phyloP scores from a whole-genome alignment of 768 basidiomycete genomes.

The Boletus reticuloceps region DNA sequence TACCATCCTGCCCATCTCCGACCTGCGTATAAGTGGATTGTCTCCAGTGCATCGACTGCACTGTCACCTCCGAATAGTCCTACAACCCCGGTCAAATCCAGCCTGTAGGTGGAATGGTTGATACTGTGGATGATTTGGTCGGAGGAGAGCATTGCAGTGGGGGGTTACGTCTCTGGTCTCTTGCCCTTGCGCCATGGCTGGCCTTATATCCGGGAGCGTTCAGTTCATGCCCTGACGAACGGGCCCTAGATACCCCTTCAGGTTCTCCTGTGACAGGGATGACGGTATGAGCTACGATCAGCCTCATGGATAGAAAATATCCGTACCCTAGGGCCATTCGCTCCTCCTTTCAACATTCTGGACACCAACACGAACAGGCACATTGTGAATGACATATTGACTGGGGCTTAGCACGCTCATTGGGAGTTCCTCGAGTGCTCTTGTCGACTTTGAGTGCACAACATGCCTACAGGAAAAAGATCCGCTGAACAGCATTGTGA shows the following conservation, averaged over 20 bases:
- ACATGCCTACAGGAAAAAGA: no score
- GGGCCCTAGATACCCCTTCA: no score
- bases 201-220: conserved; percentile 7
- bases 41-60: conserved; percentile 31
- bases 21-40: conserved; percentile 31
- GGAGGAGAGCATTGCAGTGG: conserved; percentile 14
- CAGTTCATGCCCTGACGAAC: not conserved
- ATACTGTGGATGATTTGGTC: conserved; percentile 5
- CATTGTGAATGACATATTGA: no score
- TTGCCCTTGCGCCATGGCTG: not conserved
- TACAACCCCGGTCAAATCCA: conserved; percentile 29
- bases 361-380: no score
- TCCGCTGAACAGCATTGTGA: no score
- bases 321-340: not conserved
- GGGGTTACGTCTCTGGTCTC: not conserved
- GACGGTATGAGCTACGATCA: not conserved
- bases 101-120: conserved; percentile 16
- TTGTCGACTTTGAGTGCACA: no score
- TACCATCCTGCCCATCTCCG: conserved; percentile 36
- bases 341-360: no score
- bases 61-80: conserved; percentile 34
- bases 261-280: not conserved
- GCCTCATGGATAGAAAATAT: not conserved
- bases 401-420: no score
- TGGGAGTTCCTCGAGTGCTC: no score